Base-by-base conservation (phyloP, 441 rosid species). In the Flueggea neowawraea region DNA sequence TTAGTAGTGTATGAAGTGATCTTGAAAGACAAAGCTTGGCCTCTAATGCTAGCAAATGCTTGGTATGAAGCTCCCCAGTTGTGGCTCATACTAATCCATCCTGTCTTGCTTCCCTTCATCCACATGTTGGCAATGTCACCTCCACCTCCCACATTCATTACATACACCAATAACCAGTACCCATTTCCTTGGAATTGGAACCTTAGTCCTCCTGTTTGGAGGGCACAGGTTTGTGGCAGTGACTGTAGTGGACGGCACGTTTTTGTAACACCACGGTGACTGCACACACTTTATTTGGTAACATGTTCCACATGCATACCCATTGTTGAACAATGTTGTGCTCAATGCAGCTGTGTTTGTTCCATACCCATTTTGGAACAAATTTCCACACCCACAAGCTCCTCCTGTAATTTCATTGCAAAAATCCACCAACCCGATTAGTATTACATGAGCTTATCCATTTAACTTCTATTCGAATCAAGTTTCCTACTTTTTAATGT, bases 11-110 rank as follows among this genome's bases (percentile, higher is more conserved):
- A 85, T 10, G 94, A 88, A 55, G 86, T 80, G 67, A 92, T 7
- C 72, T 82, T 80, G 83, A 89, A 92, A 61, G 98, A 92, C n/a
- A 92, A 77, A 56, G 94, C 16, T 67, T 92, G 98, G 6, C 94
- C 94, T 11, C 68, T 74, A 0, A 92, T 78, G 43, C 81, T 65
- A 28, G 96, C 75, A 69, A 92, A 89, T 1, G 96, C 98, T 69
- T 92, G 96, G 67, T 84, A 92, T 6, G 98, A 83, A 16, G 94
- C 96, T 57, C 96, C 96, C 96, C 96, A 88, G 57, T 92, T 88
- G 44, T 92, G 96, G 75, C 87, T 86, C 98, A 90, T 92, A 76
- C 73, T 75, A 10, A 90, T 86, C 98, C 96, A 92, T 14, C 73
- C 84, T 1, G 98, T 88, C 55, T 60, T 77, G 78, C 81, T 86